phyloP scores from a whole-genome alignment of 164 flowering plant species.

The Vitis rotundifolia region DNA sequence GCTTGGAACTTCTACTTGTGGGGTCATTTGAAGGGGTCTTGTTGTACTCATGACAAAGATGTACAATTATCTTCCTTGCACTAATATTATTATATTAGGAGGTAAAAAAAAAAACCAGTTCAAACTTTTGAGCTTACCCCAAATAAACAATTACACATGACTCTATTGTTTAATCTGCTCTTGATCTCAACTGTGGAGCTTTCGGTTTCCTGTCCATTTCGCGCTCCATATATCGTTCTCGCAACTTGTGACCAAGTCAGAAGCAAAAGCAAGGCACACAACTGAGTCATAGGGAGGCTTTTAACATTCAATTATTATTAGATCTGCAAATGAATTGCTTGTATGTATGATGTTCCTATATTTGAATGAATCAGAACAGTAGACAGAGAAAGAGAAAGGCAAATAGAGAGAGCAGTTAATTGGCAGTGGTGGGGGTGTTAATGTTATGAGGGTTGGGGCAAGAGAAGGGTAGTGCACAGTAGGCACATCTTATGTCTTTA shows the following conservation, averaged over 20 bases:
- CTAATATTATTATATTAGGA: background rate
- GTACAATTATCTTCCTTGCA: background rate
- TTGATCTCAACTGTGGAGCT: background rate
- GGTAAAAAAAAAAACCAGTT: no score
- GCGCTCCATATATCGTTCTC: background rate
- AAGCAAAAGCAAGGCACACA: no score
- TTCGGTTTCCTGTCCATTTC: background rate
- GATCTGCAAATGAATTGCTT: background rate
- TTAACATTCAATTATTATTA: background rate
- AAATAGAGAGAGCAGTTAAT: no score
- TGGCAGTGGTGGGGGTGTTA: no score
- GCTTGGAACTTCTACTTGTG: background rate
- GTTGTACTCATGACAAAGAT: background rate
- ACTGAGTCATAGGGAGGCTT: background rate
- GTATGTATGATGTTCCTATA: background rate
- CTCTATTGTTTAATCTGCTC: no score
- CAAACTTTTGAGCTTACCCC: no score
- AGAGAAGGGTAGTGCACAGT: background rate
- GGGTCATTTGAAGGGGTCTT: constrained; percentile 5
- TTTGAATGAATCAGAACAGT: background rate
- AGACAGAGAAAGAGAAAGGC: no score
- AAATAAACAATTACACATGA: no score
- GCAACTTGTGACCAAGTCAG: no score
- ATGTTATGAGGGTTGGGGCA: no score
- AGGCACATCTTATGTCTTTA: background rate